Evolutionary conservation across 2,329 filamentous ascomycete genomes (phyloP), one percentile per base, ranked within the genome.

Genomic region (Arthroderma sp.): DNA sequence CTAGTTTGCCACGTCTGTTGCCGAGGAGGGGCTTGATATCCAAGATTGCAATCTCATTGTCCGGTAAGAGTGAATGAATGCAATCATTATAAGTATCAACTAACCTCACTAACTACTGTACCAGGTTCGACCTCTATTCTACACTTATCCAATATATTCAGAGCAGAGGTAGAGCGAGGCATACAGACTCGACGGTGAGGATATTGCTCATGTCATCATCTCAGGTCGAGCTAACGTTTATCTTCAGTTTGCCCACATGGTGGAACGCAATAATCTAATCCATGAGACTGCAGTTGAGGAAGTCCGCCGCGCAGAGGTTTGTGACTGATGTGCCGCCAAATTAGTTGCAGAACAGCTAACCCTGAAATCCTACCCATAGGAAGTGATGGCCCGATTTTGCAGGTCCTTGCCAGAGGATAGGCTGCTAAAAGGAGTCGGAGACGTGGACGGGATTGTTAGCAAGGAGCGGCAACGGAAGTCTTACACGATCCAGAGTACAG

Each of bases 71-170:
- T 37, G 19, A 7, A 15, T 15, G n/a, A 28, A 47, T 4, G 11
- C 4, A 21, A 11, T 28, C 37, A 38, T n/a, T 43, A 33, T 44
- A 4, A 35, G n/a, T 11, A 11, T 37, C 25, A 44, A 5, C 31
- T 31, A 4, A 83, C 4, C 71, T 83, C 23, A 76, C 62, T 35
- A 56, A 51, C 38, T 38, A 39, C 2, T 3, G 11, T 51, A 1
- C 9, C 49, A 74, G 91, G 1, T 98, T 96, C 65, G 89, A 97
- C 67, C 79, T 95, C 1, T 95, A 90, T 71, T 78, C 80, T 9
- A 96, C 91, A 0, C 83, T 95, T 70, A 97, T 97, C 55, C 88
- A 95, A 66, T 97, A 96, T 67, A 84, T 97, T 19, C 93, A 98
- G 69, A 96, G 91, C 13, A 82, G 89, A 61, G 93, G 93, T 0